Evolutionary conservation across 148 eudicot species (phyloP).

Genomic region (Rhododendron henanense): DNA sequence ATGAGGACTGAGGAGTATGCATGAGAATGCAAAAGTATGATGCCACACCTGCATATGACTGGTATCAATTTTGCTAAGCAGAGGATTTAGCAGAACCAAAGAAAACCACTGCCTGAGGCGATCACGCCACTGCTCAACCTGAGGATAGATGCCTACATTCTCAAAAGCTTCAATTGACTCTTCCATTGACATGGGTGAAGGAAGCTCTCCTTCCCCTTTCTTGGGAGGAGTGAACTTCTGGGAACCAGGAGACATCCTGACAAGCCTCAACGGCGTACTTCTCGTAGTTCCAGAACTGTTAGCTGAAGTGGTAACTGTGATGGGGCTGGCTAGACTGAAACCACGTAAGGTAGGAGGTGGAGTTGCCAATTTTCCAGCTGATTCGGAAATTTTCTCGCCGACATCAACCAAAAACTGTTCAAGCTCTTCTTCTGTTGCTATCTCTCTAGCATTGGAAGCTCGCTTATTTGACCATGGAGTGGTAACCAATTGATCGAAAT

Average conservation of each 20-base stretch:
- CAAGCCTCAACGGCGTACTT: conserved; percentile 87
- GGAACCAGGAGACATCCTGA: conserved; percentile 90
- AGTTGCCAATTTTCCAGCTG: conserved; percentile 74
- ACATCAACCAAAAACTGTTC: conserved; percentile 77
- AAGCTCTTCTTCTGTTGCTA: conserved; percentile 73
- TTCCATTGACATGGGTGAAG: conserved; percentile 96
- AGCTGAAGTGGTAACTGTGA: conserved; percentile 47
- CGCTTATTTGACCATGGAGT: conserved; percentile 87
- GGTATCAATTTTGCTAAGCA: conserved; percentile 65
- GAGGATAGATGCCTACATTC: conserved; percentile 72
- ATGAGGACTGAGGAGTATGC: not conserved
- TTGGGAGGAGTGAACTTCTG: conserved; percentile 96
- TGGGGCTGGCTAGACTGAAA: conserved; percentile 65
- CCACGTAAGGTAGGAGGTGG: conserved; percentile 66
- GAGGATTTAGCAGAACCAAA: conserved; percentile 65
- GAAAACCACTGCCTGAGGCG: conserved; percentile 95
- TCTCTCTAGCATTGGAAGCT: conserved; percentile 60
- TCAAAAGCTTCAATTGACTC: conserved; percentile 81
- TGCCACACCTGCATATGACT: conserved; percentile 73
- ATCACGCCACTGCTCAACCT: conserved; percentile 92
- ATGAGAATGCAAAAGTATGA: not conserved
- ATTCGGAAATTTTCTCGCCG: conserved; percentile 68
- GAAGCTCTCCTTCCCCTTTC: conserved; percentile 87
- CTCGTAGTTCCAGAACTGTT: conserved; percentile 79
- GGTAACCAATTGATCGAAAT: conserved; percentile 41